phyloP scores from a whole-genome alignment of 164 flowering plant genomes.

The Magnolia sinica region DNA sequence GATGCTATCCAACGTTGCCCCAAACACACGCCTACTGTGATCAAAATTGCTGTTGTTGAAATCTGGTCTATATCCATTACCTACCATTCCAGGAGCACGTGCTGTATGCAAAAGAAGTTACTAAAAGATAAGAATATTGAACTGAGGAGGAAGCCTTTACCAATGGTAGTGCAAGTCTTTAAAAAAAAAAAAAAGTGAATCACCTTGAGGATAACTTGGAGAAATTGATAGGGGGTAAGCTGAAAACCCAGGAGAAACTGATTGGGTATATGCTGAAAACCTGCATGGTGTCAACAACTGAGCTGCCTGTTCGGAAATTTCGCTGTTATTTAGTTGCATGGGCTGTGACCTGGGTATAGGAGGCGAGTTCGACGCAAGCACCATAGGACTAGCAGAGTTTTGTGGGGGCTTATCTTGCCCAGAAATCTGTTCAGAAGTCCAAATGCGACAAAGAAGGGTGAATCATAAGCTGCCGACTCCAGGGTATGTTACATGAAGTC shows the following conservation, averaged over 20 bases:
- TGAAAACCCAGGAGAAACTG: background rate
- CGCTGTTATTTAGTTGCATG: constrained; percentile 20
- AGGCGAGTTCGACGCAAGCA: constrained; percentile 21
- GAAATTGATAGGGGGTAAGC: background rate
- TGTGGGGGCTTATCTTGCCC: constrained; percentile 62
- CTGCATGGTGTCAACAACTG: constrained; percentile 21
- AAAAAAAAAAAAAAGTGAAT: background rate
- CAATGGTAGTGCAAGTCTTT: background rate
- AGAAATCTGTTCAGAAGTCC: constrained; percentile 54
- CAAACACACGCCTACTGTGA: constrained; percentile 44
- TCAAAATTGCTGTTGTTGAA: constrained; percentile 32
- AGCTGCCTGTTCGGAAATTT: constrained; percentile 23
- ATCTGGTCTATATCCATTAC: constrained; percentile 45
- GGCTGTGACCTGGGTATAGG: constrained; percentile 31
- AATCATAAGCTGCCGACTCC: background rate
- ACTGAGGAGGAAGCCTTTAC: background rate
- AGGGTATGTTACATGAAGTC: background rate
- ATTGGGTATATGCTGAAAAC: constrained; percentile 22
- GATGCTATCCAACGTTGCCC: constrained; percentile 39
- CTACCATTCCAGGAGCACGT: constrained; percentile 35
- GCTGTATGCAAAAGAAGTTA: constrained; percentile 26
- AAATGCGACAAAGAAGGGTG: background rate
- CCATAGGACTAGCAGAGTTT: constrained; percentile 17
- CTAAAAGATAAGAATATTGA: constrained; percentile 6
- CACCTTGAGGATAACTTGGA: constrained; percentile 35